Evolutionary conservation across 345 rosid species (phyloP), one percentile per base, ranked within the genome.

Genomic region (Salix brachista): DNA sequence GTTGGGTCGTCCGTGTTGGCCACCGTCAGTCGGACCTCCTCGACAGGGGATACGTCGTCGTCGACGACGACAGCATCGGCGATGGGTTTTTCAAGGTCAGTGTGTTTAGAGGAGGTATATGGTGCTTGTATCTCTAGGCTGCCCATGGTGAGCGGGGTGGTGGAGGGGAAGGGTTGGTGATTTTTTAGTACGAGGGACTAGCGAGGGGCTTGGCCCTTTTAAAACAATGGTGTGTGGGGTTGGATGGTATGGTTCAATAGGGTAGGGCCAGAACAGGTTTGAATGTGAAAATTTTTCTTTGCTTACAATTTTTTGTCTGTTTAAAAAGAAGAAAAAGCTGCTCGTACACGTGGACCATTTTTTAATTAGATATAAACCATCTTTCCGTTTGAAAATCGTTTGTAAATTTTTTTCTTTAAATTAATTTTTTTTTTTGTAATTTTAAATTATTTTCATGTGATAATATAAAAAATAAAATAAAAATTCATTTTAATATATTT

Each of bases 1-100:
- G 87, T 84, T 0, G 90, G 91, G 70, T 94, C 96, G 81, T 92
- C 98, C 41, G 92, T 83, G 89, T 87, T 90, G 71, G 85, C 75
- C 6, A 94, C 98, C 11, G 94, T 92, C 48, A 94, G 79, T 28
- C 94, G 87, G 80, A 94, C 98, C 80, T 94, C 79, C 77, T 94
- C 98, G 10, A 92, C 81, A 3, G 97, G 96, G 0, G 93, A 94
- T 37, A 76, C 58, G n/a, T 90, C 94, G 13, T 89, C 92, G 8
- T 81, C 76, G 18, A 62, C 75, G 18, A 62, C 75, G 18, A 54
- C 58, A 9, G 14, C 8, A 46, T 11, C 41, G 9, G 75, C 19
- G 36, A 6, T 30, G 72, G 74, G 69, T 34, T 78, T 74, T 74
- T 80, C 86, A 1, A 72, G 79, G 82, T 85, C 66, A 9, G 37